These are phyloP conservation scores for Alliaria petiolata DNA, from an alignment of 345 rosid species.

Conservation along the genomic window DNA sequence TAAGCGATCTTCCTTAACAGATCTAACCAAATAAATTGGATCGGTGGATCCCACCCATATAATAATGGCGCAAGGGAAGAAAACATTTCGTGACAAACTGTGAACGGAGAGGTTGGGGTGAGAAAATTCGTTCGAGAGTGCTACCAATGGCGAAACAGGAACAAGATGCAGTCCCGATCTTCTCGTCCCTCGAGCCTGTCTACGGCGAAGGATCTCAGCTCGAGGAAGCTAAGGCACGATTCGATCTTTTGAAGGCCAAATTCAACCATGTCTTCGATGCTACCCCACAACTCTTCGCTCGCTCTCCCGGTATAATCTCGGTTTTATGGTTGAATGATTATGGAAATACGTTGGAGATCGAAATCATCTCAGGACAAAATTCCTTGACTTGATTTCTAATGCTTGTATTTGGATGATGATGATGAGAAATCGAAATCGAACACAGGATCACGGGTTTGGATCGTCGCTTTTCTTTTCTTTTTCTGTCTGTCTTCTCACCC, in stretches of 20 bases:
- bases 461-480: background rate
- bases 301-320: constrained; percentile 66
- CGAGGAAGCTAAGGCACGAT: constrained; percentile 75
- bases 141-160: constrained; percentile 66
- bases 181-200: constrained; percentile 57
- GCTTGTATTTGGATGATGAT: background rate
- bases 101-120: background rate
- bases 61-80: background rate
- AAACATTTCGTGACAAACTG: background rate
- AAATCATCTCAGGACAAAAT: background rate
- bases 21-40: background rate
- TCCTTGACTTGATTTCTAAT: background rate
- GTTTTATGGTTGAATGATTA: background rate
- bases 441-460: background rate
- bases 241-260: constrained; percentile 56
- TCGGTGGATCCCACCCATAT: constrained; percentile 4
- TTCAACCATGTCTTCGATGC: constrained; percentile 61
- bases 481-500: too few species aligned
- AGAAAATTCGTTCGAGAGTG: background rate
- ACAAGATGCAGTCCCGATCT: constrained; percentile 58
- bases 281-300: constrained; percentile 67
- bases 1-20: constrained; percentile 6
- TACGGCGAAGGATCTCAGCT: constrained; percentile 74
- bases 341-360: background rate
- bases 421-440: background rate